Base-by-base conservation (phyloP, 176 grass and related monocot genomes). In the Secale cereale region DNA sequence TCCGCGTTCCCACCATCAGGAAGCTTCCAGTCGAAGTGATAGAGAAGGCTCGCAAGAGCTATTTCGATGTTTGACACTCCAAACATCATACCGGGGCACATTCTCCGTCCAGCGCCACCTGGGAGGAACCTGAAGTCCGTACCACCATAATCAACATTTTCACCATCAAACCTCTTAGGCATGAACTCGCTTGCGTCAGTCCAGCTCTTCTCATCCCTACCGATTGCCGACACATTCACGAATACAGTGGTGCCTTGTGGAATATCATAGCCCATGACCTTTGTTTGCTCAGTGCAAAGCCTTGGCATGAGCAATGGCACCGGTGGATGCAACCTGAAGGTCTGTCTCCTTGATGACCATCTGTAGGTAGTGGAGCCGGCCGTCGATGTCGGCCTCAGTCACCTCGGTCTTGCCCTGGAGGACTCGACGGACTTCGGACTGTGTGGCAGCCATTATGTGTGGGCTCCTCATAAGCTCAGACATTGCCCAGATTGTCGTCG, bases 301-400 rank as follows among this genome's bases (percentile, higher is more conserved):
- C 86, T 84, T 0, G 87, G 89, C 14, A 94, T 35, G 3, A 94
- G 64, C 20, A 94, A 70, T 0, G 87, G 89, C 25, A 67, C 12
- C 0, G 87, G 89, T 20, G 86, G 80, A 20, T 89, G 92, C 41
- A 91, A 7, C 13, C 89, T 70, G 7, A 94, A 59, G 0, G 54
- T 85, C 67, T 94, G 54, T 85, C 67, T 94, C 92, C 57, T 78
- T 94, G 74, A 89, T 85, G 17, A 88, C 86, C n/a, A 82, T 68
- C 9, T 78, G 82, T 3, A 91, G 68, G 71, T 87, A 91, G 2
- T 41, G 48, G 16, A 88, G 86, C 12, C 1, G 52, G 23, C 74
- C 86, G 7, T 78, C 35, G 13, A 87, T 65, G 36, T 80, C 80
- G 0, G 25, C 59, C 19, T 85, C 80, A 0, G 14, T 16, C 2